Percentiles rank a stretch among this genome's conserved stretches.
phyloP scores from a whole-genome alignment of 148 eudicot species.

The Chenopodium suecicum region DNA sequence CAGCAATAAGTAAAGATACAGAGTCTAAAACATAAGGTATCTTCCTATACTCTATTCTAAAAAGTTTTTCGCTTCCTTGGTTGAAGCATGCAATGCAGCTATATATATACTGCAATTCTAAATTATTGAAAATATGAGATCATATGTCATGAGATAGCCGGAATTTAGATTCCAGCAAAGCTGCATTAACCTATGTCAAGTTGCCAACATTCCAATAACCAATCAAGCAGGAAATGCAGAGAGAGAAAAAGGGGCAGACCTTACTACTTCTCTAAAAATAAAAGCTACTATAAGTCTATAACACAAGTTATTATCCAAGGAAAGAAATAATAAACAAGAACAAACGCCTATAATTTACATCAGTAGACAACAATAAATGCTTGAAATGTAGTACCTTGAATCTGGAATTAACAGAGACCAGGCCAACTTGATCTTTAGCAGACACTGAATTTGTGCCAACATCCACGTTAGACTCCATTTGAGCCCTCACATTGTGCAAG shows the following conservation, averaged over 20 bases:
- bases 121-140: not conserved
- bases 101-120: not conserved
- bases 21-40: not conserved
- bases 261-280: not conserved
- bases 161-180: not conserved
- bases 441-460: conserved; percentile 32
- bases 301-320: not conserved
- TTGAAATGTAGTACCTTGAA: conserved; percentile 48
- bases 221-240: not conserved
- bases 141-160: not conserved
- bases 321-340: not conserved
- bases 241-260: not conserved
- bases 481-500: conserved; percentile 43
- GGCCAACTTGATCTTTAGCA: conserved; percentile 32
- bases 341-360: not conserved
- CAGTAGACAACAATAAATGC: not conserved
- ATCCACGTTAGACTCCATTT: conserved; percentile 42
- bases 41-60: not conserved
- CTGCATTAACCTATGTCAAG: not conserved
- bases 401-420: conserved; percentile 33
- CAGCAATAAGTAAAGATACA: not conserved
- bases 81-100: not conserved
- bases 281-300: not conserved
- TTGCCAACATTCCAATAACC: not conserved
- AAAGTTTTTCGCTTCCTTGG: not conserved